Evolutionary conservation across 2,329 filamentous ascomycete species (phyloP), one percentile per base, ranked within the genome.

Genomic region (Phyllachora maydis): DNA sequence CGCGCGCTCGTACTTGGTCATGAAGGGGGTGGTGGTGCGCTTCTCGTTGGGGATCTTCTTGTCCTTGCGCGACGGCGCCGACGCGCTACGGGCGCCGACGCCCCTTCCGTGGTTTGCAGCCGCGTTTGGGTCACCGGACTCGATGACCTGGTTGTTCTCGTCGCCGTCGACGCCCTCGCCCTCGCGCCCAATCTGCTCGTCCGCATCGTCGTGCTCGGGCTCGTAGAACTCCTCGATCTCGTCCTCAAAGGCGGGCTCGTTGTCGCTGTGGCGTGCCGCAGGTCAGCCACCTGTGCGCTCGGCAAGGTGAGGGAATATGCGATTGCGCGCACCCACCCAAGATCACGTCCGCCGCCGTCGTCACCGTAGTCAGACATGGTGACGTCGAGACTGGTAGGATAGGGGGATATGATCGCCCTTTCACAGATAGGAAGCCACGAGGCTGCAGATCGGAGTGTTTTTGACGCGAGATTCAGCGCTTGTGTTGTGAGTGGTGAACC

Each of bases 1-100:
- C 32, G 88, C 88, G 38, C 73, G 68, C 60, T 98, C 88, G 52
- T 98, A 98, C 56, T 98, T 98, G 35, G 88, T 98, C 85, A 98
- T 91, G 54, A 93, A 98, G 3, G 85, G 88, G 14, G 88, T 98
- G 6, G 88, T 98, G 13, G 68, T 76, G 38, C 88, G 70, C 51
- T 91, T 67, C 35, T 83, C 77, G 35, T 79, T 77, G 27, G 82
- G 65, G 23, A 98, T 85, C 54, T 81, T 90, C 65, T 90, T 93
- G 52, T 83, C 65, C 42, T 69, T 70, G 40, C 60, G 52, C 23
- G 57, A 55, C 42, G 62, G 64, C 25, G 65, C 59, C 36, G 47
- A 54, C n/a, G n/a, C n/a, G n/a, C n/a, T n/a, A n/a, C n/a, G n/a
- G n/a, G n/a, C n/a, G n/a, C n/a, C n/a, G n/a, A n/a, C n/a, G 26